Evolutionary conservation across 2,329 filamentous ascomycete species (phyloP).

Genomic region (Verticillium nonalfalfae): DNA sequence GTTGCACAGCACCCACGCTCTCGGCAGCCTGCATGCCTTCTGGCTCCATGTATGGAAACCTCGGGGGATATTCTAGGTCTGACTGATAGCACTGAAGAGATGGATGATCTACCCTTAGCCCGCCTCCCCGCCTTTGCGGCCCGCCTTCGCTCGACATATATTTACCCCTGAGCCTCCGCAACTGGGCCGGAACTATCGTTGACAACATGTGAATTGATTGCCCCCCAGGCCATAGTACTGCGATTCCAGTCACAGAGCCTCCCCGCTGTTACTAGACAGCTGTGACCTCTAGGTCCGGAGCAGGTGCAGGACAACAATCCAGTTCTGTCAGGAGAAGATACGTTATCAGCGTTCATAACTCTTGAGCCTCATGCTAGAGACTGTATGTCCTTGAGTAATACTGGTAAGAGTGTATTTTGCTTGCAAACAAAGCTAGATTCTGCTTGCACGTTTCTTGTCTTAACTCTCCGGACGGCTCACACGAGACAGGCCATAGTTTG

Average conservation of each 20-base stretch:
- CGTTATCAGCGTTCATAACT: not conserved
- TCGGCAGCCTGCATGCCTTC: not conserved
- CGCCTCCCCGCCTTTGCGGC: not conserved
- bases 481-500: not conserved
- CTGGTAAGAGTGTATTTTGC: not conserved
- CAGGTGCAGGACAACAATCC: not conserved
- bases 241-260: conserved; percentile 1
- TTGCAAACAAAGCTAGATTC: not conserved
- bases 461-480: not conserved
- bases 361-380: not conserved
- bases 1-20: not conserved
- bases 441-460: no score
- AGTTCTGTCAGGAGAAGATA: not conserved
- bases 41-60: not conserved
- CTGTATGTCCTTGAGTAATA: not conserved
- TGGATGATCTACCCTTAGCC: not conserved
- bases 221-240: not conserved
- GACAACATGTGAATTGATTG: not conserved
- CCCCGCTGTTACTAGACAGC: conserved; percentile 15
- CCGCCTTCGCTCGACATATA: not conserved
- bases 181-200: not conserved
- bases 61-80: not conserved
- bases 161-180: not conserved
- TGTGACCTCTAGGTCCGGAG: conserved; percentile 10
- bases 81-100: not conserved